Evolutionary conservation across 129 eudicot species (phyloP), one percentile per base, ranked within the genome.

Genomic region (Helichrysum umbraculigerum): DNA sequence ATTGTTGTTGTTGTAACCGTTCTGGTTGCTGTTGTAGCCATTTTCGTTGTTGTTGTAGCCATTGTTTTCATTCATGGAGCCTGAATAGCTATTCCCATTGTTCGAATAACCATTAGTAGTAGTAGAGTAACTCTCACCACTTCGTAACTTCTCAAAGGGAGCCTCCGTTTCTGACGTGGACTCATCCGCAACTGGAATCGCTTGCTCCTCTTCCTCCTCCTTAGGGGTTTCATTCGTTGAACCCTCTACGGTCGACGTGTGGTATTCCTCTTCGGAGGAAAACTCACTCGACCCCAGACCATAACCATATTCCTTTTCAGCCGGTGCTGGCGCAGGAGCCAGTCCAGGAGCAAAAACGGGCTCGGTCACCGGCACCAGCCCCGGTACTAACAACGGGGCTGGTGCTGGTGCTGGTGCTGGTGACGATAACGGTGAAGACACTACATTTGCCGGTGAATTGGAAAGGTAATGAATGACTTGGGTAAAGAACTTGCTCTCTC

Each of bases 401-500:
- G 76, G 89, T 11, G 84, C 65, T 0, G 76, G 73, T 7, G 71
- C 61, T 2, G 76, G 89, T 11, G 84, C 65, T 0, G 76, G 73
- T 7, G 79, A 33, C 0, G 79, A 21, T 6, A 60, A 20, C 0
- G 78, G 1, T 3, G 78, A 73, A 2, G 68, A 52, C 28, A 25
- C 28, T 3, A 60, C 6, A 35, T 15, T 47, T 8, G 66, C 21
- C 21, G 39, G 60, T 29, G 72, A 32, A 25, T 73, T 52, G 16
- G 81, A 67, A 81, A 71, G 68, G 64, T 71, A 72, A 69, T 72
- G 78, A 64, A 71, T 57, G 73, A 79, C 9, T 37, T 88, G 80
- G 37, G 84, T 79, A 61, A 90, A 86, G 79, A 78, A 88, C 78
- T 78, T 82, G 82, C 84, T 84, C 35, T 88, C 86, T 76, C 91